These are phyloP conservation scores for Trametes cinnabarina DNA, from an alignment of 768 basidiomycete species.

Conservation along the genomic window DNA sequence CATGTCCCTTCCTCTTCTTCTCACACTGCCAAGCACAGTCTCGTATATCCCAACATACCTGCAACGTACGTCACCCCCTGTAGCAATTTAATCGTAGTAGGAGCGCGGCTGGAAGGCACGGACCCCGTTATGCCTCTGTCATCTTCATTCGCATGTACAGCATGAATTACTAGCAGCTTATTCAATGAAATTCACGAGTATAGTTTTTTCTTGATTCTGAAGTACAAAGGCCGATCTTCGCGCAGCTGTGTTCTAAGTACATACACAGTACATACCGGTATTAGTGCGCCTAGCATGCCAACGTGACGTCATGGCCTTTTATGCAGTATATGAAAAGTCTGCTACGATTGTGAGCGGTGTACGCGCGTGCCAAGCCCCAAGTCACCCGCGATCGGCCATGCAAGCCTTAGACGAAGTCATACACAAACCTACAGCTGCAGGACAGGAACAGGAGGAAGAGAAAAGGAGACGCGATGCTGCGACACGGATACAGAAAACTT, in stretches of 20 bases:
- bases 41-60: conserved; percentile 11
- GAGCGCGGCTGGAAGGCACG: conserved; percentile 17
- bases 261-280: too few relatives aligned
- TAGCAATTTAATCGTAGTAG: conserved; percentile 25
- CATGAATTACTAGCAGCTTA: conserved; percentile 8
- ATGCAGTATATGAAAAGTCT: background rate
- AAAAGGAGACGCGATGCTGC: conserved; percentile 21
- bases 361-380: background rate
- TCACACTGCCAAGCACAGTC: conserved; percentile 13
- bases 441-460: conserved; percentile 18
- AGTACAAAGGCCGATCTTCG: too few relatives aligned
- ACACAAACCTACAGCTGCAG: conserved; percentile 8
- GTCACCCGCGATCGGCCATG: conserved; percentile 1
- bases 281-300: background rate
- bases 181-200: background rate
- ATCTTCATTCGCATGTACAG: conserved; percentile 8
- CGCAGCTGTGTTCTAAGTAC: too few relatives aligned
- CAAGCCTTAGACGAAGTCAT: conserved; percentile 7
- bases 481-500: conserved; percentile 24
- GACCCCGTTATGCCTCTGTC: conserved; percentile 11
- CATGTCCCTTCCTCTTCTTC: conserved; percentile 7
- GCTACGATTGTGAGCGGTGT: too few relatives aligned
- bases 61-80: conserved; percentile 20
- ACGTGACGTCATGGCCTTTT: conserved; percentile 11
- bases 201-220: background rate